phyloP scores from a whole-genome alignment of 2,329 filamentous ascomycete species.

The Drechmeria coniospora region DNA sequence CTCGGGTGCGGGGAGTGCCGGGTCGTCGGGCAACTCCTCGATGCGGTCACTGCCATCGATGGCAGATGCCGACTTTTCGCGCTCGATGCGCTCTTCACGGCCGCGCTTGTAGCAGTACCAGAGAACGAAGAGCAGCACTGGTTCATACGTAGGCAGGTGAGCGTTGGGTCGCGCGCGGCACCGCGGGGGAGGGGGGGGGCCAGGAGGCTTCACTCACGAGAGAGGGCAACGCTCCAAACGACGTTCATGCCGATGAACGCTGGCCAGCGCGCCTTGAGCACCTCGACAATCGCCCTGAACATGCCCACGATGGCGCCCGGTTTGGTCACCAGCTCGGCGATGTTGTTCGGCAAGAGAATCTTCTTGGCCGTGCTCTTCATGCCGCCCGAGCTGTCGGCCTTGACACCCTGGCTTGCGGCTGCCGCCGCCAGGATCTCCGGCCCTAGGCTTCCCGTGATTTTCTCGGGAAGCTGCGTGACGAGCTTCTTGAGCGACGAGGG shows the following conservation, averaged over 20 bases:
- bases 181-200: slow-evolving; percentile 1
- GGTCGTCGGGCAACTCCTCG: slow-evolving; percentile 36
- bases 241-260: slow-evolving; percentile 85
- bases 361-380: slow-evolving; percentile 50
- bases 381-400: slow-evolving; percentile 36
- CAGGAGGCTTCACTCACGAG: slow-evolving; percentile 46
- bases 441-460: slow-evolving; percentile 58
- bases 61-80: slow-evolving; percentile 25
- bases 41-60: slow-evolving; percentile 25
- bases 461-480: slow-evolving; percentile 69
- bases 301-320: slow-evolving; percentile 75
- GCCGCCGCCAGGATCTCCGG: slow-evolving; percentile 73
- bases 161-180: neutral
- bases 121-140: slow-evolving; percentile 79
- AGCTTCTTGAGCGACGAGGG: slow-evolving; percentile 73
- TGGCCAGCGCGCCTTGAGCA: slow-evolving; percentile 75
- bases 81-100: slow-evolving; percentile 64
- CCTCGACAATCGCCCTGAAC: slow-evolving; percentile 80
- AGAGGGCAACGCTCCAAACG: slow-evolving; percentile 76
- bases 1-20: slow-evolving; percentile 21
- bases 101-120: slow-evolving; percentile 99
- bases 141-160: slow-evolving; percentile 3
- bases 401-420: slow-evolving; percentile 55
- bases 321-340: slow-evolving; percentile 70
- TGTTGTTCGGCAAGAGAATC: slow-evolving; percentile 51